These are phyloP conservation scores for Boletus bicolor DNA, from an alignment of 768 basidiomycete species.

Conservation along the genomic window DNA sequence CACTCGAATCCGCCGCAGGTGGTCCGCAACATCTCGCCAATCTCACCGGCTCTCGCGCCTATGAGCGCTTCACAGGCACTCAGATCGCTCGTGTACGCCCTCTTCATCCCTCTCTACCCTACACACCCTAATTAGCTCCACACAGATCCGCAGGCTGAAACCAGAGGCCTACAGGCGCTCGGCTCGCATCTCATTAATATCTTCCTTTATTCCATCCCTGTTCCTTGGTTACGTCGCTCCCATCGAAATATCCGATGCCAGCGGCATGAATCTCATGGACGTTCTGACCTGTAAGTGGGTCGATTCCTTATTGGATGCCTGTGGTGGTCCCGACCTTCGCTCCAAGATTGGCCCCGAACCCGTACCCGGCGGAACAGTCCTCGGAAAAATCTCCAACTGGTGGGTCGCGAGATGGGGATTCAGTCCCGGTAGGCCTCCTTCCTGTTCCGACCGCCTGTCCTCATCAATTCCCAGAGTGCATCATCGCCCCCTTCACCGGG, in stretches of 20 bases:
- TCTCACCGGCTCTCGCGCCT: constrained; percentile 4
- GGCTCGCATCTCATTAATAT: constrained; percentile 5
- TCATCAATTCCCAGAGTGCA: background rate
- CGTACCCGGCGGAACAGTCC: constrained; percentile 1
- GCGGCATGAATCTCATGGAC: constrained; percentile 11
- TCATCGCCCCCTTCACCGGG: constrained; percentile 9
- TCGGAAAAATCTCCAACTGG: constrained; percentile 2
- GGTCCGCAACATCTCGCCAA: background rate
- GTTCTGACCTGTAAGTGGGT: background rate
- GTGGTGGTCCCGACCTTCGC: constrained; percentile 2
- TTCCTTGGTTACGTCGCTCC: constrained; percentile 8
- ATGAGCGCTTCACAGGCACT: constrained; percentile 7
- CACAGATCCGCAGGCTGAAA: constrained; percentile 1
- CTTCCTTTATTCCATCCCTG: constrained; percentile 3
- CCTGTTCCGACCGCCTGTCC: background rate
- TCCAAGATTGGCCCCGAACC: constrained; percentile 5
- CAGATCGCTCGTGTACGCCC: constrained; percentile 2
- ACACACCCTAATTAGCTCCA: background rate
- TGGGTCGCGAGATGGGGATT: constrained; percentile 6
- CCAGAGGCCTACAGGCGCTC: background rate
- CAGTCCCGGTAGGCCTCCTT: background rate
- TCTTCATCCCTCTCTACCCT: too few species aligned
- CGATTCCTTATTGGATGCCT: background rate
- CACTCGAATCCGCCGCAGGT: background rate
- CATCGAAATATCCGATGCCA: constrained; percentile 7